Evolutionary conservation across 257 asterid genomes (phyloP).

Genomic region (Osmanthus fragrans): DNA sequence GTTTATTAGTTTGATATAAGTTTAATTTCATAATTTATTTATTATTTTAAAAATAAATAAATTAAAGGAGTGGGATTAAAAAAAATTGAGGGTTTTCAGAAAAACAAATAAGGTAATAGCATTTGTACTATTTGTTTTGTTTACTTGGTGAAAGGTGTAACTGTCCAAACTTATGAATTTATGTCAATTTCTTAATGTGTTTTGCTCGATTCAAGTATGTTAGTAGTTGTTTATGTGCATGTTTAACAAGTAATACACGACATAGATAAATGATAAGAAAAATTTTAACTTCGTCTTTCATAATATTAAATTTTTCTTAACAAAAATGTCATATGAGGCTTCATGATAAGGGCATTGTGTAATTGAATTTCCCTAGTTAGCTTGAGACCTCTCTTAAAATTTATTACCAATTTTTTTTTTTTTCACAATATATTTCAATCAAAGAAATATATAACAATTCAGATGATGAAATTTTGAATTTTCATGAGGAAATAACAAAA

Average conservation of each 20-base stretch:
- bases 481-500: not conserved
- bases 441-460: too few species aligned
- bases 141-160: not conserved
- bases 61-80: conserved; percentile 24
- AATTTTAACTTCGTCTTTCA: too few species aligned
- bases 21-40: conserved; percentile 42
- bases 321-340: not conserved
- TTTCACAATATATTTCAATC: too few species aligned
- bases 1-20: conserved; percentile 15
- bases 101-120: not conserved
- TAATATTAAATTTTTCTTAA: too few species aligned
- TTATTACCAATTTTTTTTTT: too few species aligned
- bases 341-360: too few species aligned
- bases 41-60: conserved; percentile 51
- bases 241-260: too few species aligned
- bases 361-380: too few species aligned
- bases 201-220: not conserved
- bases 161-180: not conserved
- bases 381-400: too few species aligned
- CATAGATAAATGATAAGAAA: too few species aligned
- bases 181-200: not conserved
- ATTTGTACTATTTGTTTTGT: not conserved
- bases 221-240: not conserved
- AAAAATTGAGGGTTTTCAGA: not conserved
- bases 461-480: too few species aligned